Percentiles rank a stretch among this genome's conserved stretches.
phyloP scores from a whole-genome alignment of 352 stramenopile species.

The Globisporangium abappressorium region DNA sequence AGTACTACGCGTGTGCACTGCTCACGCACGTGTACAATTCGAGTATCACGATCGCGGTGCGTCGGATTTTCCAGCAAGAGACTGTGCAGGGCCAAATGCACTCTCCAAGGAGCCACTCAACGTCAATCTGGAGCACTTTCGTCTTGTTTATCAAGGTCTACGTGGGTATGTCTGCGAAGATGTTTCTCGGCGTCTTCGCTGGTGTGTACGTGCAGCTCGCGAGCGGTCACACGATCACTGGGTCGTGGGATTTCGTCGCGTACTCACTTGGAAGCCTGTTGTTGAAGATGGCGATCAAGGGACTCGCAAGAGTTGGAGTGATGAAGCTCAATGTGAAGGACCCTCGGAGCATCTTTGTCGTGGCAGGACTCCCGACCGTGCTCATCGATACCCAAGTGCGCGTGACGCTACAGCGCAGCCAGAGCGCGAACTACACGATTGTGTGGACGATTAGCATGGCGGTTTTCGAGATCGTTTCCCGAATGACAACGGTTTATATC shows the following conservation, averaged over 20 bases:
- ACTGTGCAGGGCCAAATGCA: background rate
- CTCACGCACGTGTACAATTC: background rate
- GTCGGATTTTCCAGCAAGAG: slow-evolving; percentile 2
- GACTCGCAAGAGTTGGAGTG: slow-evolving; percentile 1
- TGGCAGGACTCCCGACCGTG: slow-evolving; percentile 17
- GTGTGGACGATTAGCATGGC: slow-evolving; percentile 12
- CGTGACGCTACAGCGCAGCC: slow-evolving; percentile 16
- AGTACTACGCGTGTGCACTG: background rate
- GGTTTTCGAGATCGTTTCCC: slow-evolving; percentile 2
- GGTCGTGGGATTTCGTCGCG: slow-evolving; percentile 6
- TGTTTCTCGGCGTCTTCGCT: background rate
- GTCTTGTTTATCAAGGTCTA: slow-evolving; percentile 1
- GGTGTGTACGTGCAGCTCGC: slow-evolving; percentile 8
- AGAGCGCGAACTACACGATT: background rate
- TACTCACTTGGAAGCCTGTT: slow-evolving; percentile 14
- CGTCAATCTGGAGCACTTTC: background rate
- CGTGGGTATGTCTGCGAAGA: background rate
- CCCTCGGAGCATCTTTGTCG: slow-evolving; percentile 17
- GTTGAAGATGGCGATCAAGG: slow-evolving; percentile 12
- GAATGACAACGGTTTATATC: background rate
- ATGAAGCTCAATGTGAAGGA: slow-evolving; percentile 10
- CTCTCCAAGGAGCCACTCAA: background rate
- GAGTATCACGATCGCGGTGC: background rate
- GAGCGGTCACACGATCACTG: background rate
- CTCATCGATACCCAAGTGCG: slow-evolving; percentile 25